These are phyloP conservation scores for Eurotiales sp. DNA, from an alignment of 2,329 filamentous ascomycete genomes.

Conservation along the genomic window DNA sequence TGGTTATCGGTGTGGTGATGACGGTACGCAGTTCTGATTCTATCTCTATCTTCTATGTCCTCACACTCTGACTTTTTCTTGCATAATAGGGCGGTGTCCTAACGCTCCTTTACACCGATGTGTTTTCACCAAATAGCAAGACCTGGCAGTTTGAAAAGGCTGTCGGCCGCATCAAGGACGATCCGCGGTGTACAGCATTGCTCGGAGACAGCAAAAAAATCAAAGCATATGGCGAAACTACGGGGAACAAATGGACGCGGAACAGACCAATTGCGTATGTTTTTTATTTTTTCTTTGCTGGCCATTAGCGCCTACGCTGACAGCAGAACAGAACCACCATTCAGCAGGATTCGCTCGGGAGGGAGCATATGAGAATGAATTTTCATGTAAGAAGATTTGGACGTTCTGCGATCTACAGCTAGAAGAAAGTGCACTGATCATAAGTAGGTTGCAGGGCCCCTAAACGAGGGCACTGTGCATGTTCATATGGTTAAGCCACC, in stretches of 20 bases:
- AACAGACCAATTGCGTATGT: slow-evolving; percentile 54
- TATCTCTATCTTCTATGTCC: background rate
- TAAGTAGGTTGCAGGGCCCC: slow-evolving; percentile 75
- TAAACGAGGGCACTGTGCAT: slow-evolving; percentile 67
- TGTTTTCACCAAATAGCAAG: slow-evolving; percentile 81
- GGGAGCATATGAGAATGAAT: slow-evolving; percentile 77
- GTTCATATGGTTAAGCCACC: slow-evolving; percentile 71
- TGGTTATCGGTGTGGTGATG: slow-evolving; percentile 68
- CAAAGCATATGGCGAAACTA: slow-evolving; percentile 74
- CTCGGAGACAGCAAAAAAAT: slow-evolving; percentile 75
- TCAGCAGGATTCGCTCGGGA: slow-evolving; percentile 68
- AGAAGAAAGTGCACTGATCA: no score
- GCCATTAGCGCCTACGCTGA: background rate
- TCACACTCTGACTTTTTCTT: background rate
- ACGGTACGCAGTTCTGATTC: slow-evolving; percentile 58
- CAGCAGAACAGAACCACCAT: slow-evolving; percentile 54
- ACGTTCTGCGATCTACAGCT: no score
- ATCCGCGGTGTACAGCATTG: slow-evolving; percentile 66
- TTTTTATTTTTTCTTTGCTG: background rate
- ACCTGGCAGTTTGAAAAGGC: slow-evolving; percentile 85
- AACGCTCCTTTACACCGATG: slow-evolving; percentile 75
- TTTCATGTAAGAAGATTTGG: slow-evolving; percentile 65
- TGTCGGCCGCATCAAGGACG: slow-evolving; percentile 71
- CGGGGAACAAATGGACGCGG: slow-evolving; percentile 74
- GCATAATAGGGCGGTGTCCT: slow-evolving; percentile 63